phyloP scores from a whole-genome alignment of 768 basidiomycete genomes.

The Pulveroboletus sp. region DNA sequence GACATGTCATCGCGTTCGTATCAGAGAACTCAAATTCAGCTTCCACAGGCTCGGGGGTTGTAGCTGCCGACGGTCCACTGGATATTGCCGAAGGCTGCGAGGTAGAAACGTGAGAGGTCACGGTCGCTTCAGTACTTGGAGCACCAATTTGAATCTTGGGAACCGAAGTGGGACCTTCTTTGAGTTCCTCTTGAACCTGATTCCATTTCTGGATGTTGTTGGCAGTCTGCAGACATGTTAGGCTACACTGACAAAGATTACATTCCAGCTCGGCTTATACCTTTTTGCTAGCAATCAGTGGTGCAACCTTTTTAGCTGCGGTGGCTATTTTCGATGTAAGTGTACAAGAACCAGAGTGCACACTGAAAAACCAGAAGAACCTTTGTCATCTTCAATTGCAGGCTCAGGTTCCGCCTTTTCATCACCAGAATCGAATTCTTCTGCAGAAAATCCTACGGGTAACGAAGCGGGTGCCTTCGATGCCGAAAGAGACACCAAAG shows the following conservation, averaged over 20 bases:
- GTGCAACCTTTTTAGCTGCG: conserved; percentile 68
- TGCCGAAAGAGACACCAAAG: conserved; percentile 15
- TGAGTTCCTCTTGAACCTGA: conserved; percentile 85
- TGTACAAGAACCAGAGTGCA: neutral
- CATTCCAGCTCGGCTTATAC: conserved; percentile 32
- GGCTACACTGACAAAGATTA: neutral
- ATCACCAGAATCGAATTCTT: conserved; percentile 45
- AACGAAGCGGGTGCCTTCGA: conserved; percentile 38
- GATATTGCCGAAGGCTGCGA: conserved; percentile 12
- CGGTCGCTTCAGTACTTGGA: conserved; percentile 6
- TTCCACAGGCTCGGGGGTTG: conserved; percentile 42
- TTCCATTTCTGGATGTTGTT: conserved; percentile 98
- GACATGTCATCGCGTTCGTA: conserved; percentile 64
- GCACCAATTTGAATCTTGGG: conserved; percentile 13
- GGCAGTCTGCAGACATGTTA: conserved; percentile 51
- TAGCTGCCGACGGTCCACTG: conserved; percentile 25
- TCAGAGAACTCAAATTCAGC: conserved; percentile 83
- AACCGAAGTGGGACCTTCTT: conserved; percentile 35
- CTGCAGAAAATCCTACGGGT: conserved; percentile 62
- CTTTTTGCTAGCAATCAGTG: conserved; percentile 83
- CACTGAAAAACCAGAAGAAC: conserved; percentile 6
- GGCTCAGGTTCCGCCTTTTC: conserved; percentile 42
- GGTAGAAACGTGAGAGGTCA: conserved; percentile 6
- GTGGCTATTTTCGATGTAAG: conserved; percentile 31
- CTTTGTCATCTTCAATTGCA: conserved; percentile 45